Base-by-base conservation (phyloP, 2,329 filamentous ascomycete species). In the Fusarium praegraminearum region DNA sequence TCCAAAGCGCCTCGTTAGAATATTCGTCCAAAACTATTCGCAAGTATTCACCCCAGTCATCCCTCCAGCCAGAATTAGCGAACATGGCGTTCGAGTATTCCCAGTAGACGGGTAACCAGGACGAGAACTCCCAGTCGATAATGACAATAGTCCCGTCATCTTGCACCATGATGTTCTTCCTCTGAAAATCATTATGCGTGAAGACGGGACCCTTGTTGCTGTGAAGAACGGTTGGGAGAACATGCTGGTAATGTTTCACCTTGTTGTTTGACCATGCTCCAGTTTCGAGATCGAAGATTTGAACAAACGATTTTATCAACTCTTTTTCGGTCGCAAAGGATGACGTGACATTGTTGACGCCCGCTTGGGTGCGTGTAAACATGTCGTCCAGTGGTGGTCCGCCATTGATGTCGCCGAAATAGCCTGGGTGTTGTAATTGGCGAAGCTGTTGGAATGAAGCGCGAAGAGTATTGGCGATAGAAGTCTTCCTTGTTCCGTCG, bases 31-130 rank as follows among this genome's bases (percentile, higher is more conserved):
- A 22, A 16, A 56, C 20, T 7, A 65, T 62, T 5, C 40, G 24
- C 5, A 75, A n/a, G 44, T 67, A 74, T 11, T 65, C 49, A 38
- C 69, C 64, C 70, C 70, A 75, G 26, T 74, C 71, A 38, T 74
- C 71, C 5, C 58, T 57, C 66, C 62, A 76, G 53, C 53, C 32
- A 28, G 62, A 24, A 33, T 61, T 50, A 18, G 65, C 61, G 43
- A 57, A 67, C 24, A 47, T 71, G 13, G 65, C 68, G 7, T 43
- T 41, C 26, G 62, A 50, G 51, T 74, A 76, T 59, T 75, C 72
- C 70, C 67, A 76, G 44, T 71, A 76, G 1, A 16, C 58, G 3
- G 70, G 73, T 62, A 69, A 74, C 73, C 62, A 76, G 3, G 58
- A 68, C 7, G 72, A 63, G 43, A 57, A 61, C 38, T 75, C 73